Conservation (phyloP, 176 grass and related monocot genomes). For the Raddia guianensis region DNA sequence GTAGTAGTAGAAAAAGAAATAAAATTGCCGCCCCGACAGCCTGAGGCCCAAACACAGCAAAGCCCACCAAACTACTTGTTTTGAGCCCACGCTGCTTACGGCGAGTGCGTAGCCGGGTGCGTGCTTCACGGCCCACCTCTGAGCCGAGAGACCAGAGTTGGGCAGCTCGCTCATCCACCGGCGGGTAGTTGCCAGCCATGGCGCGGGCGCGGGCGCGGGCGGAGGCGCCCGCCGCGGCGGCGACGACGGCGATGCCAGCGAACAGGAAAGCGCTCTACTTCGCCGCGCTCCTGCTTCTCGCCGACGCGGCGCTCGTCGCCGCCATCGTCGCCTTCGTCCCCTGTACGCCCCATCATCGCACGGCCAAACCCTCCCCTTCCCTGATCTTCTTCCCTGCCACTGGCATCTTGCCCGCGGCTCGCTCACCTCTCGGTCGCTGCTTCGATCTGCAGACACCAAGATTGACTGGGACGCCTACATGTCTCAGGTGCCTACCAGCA, state of each 20-base stretch:
- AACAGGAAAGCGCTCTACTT: conserved; percentile 39
- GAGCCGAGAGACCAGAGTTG: too few species aligned
- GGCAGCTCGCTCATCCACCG: neutral
- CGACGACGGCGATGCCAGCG: neutral
- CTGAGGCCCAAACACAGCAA: too few species aligned
- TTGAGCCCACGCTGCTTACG: too few species aligned
- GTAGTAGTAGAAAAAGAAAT: too few species aligned
- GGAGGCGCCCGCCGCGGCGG: neutral
- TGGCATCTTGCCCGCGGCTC: neutral
- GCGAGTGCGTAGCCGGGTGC: too few species aligned
- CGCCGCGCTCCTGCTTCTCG: conserved; percentile 59
- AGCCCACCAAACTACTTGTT: too few species aligned
- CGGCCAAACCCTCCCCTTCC: neutral
- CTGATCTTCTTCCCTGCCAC: neutral
- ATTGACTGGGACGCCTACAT: conserved; percentile 99
- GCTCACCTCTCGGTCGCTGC: conserved; percentile 19
- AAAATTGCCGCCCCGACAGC: too few species aligned
- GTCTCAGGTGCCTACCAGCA: conserved; percentile 67
- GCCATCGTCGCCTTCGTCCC: conserved; percentile 78
- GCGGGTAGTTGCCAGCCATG: conserved; percentile 8
- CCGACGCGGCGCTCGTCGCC: conserved; percentile 73
- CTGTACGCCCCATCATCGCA: conserved; percentile 41
- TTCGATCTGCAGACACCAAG: conserved; percentile 74
- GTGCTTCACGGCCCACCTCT: too few species aligned
- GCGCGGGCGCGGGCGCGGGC: conserved; percentile 41